Evolutionary conservation across 2,329 filamentous ascomycete genomes (phyloP), one percentile per base, ranked within the genome.

Genomic region (Beauveria sp.): DNA sequence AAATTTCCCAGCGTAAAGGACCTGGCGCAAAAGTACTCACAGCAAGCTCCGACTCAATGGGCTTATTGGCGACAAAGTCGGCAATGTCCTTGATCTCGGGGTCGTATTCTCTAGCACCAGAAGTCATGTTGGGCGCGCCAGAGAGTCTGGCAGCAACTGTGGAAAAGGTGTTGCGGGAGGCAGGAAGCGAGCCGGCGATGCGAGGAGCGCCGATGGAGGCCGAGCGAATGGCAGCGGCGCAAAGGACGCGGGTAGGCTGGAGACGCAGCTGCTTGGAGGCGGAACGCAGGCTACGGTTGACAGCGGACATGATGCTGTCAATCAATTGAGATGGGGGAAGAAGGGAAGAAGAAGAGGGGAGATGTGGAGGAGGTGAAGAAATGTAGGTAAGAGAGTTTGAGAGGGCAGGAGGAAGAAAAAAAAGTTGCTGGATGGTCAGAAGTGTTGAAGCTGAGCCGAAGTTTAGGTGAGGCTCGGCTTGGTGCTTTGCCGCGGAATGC

Each of bases 61-160:
- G 83, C 76, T 93, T 93, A 75, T 93, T 90, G 82, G 96, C 91
- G 73, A 98, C 89, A 78, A 97, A 99, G 77, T 83, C 86, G 65
- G 93, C 93, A 81, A 99, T 96, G 74, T 98, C 93, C 76, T 86
- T 87, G 76, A 98, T 95, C 79, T 97, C 93, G 65, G 89, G 86
- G 74, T 98, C 93, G 77, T 93, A 97, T 68, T 86, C 82, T 73
- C 83, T 78, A 64, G 75, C 71, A 70, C 79, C 73, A 50, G 79
- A 73, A 71, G 83, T 75, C 74, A 78, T 78, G 68, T 77, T 72
- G 68, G 81, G 77, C 68, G 81, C 79, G 66, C 77, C 75, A 61
- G 79, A 82, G 66, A 75, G 73, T 67, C 75, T 74, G 57, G 77
- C 70, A 66, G 76, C 69, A 68, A 78, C 78, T 67, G 81, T 82